These are phyloP conservation scores for Halocafeteria seosinensis DNA, from an alignment of 108 stramenopile genomes.

Conservation along the genomic window DNA sequence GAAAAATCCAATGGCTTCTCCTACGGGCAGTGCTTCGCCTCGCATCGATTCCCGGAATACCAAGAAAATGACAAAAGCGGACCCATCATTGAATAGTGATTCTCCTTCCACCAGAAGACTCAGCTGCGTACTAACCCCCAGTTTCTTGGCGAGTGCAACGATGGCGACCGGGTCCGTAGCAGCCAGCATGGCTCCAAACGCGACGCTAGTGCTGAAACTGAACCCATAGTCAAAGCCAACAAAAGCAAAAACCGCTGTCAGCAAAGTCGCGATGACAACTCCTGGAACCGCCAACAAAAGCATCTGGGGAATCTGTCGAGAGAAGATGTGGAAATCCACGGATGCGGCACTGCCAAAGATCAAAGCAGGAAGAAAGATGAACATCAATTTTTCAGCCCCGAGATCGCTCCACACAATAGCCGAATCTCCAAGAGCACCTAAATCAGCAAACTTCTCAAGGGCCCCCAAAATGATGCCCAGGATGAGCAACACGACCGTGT, in stretches of 20 bases:
- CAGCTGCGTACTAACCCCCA: slow-evolving; percentile 30
- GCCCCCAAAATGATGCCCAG: slow-evolving; percentile 10
- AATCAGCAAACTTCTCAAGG: not conserved
- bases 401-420: slow-evolving; percentile 18
- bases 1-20: slow-evolving; percentile 11
- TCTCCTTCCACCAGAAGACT: slow-evolving; percentile 40
- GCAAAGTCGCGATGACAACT: slow-evolving; percentile 18
- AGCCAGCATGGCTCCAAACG: slow-evolving; percentile 42
- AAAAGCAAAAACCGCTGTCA: slow-evolving; percentile 4
- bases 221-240: slow-evolving; percentile 26
- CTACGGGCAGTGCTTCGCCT: not conserved
- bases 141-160: slow-evolving; percentile 25
- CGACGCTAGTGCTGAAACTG: slow-evolving; percentile 22
- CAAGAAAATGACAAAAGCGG: slow-evolving; percentile 35
- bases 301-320: slow-evolving; percentile 2
- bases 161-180: slow-evolving; percentile 55
- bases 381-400: slow-evolving; percentile 25
- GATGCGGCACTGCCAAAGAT: slow-evolving; percentile 28
- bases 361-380: slow-evolving; percentile 46
- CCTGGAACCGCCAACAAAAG: slow-evolving; percentile 28
- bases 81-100: slow-evolving; percentile 40
- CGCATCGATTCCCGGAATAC: slow-evolving; percentile 11
- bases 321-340: slow-evolving; percentile 11
- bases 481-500: slow-evolving; percentile 23
- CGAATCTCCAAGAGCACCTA: not conserved